Base-by-base conservation (phyloP, 495 filamentous ascomycete species). In the Penicillium paradoxum region DNA sequence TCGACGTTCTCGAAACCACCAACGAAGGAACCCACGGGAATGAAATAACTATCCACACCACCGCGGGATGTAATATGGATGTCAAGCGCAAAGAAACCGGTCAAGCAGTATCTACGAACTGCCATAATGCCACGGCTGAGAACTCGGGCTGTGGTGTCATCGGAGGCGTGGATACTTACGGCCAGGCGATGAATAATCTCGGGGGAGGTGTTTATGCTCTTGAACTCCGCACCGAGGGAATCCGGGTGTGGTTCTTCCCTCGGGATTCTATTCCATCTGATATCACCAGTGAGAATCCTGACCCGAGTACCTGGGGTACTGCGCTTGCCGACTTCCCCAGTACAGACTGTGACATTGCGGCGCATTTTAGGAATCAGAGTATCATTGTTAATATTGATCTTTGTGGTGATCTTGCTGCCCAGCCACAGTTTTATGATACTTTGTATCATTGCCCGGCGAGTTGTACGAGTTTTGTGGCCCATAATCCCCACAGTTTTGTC, bases 321-420 rank as follows among this genome's bases (percentile, higher is more conserved):
- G 65, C 77, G 4, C 52, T 78, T 21, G 77, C 77, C 1, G 77
- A 80, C 55, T 80, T 80, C 59, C 77, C 79, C 7, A 64, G 58
- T 27, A 79, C 77, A 0, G 47, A 78, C 45, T 80, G 77, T 52
- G 65, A 78, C 48, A 76, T 79, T 46, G 33, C 54, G 1, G 58
- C 64, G 2, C 73, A 79, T 49, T 80, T 80, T 63, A 57, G 50
- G 33, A 80, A 80, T 43, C 70, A 76, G 56, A 74, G 70, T 53
- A 80, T 80, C 51, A 73, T 80, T 49, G 72, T 62, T 2, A 79
- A 80, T 52, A 80, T 79, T 49, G 75, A 77, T 57, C 65, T 80
- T 2, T 80, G 77, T 47, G 77, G 77, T 0, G 42, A 69, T 18
- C 59, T 70, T 29, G 76, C 67, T 5, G 75, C 60, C 9, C 49